Percentiles rank a stretch among this genome's conserved stretches.
Evolutionary conservation across 805 yeast species (phyloP).

Genomic region (Sugiyamaella marilandica): DNA sequence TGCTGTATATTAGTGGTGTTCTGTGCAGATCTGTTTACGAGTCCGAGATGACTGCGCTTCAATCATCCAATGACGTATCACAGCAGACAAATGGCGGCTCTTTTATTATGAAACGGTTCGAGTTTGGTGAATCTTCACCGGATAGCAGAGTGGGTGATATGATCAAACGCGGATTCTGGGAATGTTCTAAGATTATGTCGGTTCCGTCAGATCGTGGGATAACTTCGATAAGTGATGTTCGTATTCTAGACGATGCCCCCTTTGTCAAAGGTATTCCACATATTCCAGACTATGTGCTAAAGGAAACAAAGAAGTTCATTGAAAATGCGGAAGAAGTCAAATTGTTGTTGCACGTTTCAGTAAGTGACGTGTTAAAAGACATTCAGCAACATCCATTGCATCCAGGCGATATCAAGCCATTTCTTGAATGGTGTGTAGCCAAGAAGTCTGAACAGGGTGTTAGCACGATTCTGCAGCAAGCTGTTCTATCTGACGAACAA

Average conservation of each 20-base stretch:
- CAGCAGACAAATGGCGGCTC: constrained; percentile 20
- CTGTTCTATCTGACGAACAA: constrained; percentile 24
- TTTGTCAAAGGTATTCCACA: constrained; percentile 28
- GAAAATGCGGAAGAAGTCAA: constrained; percentile 24
- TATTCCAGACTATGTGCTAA: constrained; percentile 22
- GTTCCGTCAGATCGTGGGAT: constrained; percentile 34
- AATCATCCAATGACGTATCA: background rate
- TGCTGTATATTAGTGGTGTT: constrained; percentile 37
- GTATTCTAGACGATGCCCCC: constrained; percentile 26
- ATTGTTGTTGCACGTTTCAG: constrained; percentile 23
- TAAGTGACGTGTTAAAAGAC: constrained; percentile 28
- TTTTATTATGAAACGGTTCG: constrained; percentile 29
- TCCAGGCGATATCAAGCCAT: constrained; percentile 17
- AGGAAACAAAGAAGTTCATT: constrained; percentile 25
- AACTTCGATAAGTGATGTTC: constrained; percentile 26
- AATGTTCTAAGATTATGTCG: constrained; percentile 22
- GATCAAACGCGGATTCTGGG: constrained; percentile 36
- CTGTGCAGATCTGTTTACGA: constrained; percentile 35
- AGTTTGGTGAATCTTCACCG: constrained; percentile 33
- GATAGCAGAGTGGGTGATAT: constrained; percentile 33
- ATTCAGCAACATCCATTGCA: constrained; percentile 28
- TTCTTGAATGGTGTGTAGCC: constrained; percentile 30
- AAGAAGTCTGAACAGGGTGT: constrained; percentile 16
- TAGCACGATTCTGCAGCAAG: constrained; percentile 17
- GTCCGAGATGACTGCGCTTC: constrained; percentile 27